Percentiles rank a stretch among this genome's conserved stretches.
phyloP scores from a whole-genome alignment of 345 rosid genomes.

The Barbarea vulgaris region DNA sequence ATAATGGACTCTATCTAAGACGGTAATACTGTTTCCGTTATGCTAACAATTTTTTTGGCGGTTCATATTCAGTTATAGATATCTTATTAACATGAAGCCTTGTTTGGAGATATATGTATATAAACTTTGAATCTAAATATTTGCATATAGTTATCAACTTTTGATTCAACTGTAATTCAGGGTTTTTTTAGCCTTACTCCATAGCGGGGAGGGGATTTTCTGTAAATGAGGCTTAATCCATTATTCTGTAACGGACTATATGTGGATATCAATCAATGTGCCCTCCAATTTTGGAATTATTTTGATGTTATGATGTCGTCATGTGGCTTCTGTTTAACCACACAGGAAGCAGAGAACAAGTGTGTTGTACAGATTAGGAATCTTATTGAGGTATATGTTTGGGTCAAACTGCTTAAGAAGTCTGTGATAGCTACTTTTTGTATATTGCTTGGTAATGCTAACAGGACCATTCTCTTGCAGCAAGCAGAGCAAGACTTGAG shows the following conservation, averaged over 20 bases:
- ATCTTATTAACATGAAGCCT: neutral
- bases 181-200: neutral
- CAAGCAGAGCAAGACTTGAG: too few relatives aligned
- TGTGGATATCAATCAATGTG: too few relatives aligned
- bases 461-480: too few relatives aligned
- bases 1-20: slow-evolving; percentile 11
- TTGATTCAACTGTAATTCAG: neutral
- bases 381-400: too few relatives aligned
- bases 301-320: too few relatives aligned
- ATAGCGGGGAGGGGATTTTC: neutral
- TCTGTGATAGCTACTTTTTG: too few relatives aligned
- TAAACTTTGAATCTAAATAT: neutral
- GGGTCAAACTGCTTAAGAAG: too few relatives aligned
- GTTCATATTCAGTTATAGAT: neutral
- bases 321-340: too few relatives aligned
- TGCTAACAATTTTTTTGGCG: neutral
- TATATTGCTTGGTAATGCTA: too few relatives aligned
- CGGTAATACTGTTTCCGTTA: neutral
- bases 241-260: neutral
- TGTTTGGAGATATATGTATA: neutral
- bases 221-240: neutral
- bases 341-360: too few relatives aligned
- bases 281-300: too few relatives aligned
- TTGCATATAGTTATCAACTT: neutral
- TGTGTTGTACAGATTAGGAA: too few relatives aligned